phyloP scores from a whole-genome alignment of 2,329 filamentous ascomycete species.

The Cytospora mali region DNA sequence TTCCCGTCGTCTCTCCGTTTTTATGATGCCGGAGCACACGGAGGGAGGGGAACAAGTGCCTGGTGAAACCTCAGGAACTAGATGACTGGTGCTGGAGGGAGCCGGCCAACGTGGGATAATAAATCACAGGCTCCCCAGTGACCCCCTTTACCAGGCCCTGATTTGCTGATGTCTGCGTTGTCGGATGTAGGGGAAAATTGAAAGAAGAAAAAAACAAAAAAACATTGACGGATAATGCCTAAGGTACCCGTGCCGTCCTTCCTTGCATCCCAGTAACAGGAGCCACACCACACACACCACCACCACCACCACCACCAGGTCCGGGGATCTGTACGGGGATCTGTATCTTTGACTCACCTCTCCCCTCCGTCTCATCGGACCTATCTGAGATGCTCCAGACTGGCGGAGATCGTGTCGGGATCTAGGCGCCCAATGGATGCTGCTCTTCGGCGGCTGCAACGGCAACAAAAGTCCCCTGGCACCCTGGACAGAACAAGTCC shows the following conservation, averaged over 20 bases:
- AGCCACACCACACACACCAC: constrained; percentile 15
- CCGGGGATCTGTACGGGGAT: constrained; percentile 20
- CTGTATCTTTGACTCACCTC: constrained; percentile 21
- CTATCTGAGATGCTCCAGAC: constrained; percentile 28
- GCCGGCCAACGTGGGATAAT: not conserved
- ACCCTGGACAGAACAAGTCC: constrained; percentile 2
- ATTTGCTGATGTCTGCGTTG: not conserved
- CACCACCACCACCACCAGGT: not conserved
- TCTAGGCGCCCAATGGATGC: constrained; percentile 1
- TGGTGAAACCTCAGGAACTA: constrained; percentile 2
- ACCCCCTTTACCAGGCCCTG: constrained; percentile 1
- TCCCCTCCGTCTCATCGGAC: constrained; percentile 26
- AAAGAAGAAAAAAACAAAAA: too few species aligned
- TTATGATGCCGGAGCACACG: constrained; percentile 17
- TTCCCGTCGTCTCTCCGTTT: too few species aligned
- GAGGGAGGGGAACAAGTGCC: not conserved
- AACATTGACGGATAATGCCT: constrained; percentile 17
- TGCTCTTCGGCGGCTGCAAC: constrained; percentile 1
- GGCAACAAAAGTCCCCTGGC: too few species aligned
- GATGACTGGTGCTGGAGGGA: not conserved
- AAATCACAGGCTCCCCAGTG: not conserved
- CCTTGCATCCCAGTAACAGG: constrained; percentile 1
- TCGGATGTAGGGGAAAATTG: not conserved
- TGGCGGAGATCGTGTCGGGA: constrained; percentile 22
- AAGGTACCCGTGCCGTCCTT: constrained; percentile 17